Evolutionary conservation across 2,329 filamentous ascomycete species (phyloP), one percentile per base, ranked within the genome.

Genomic region (Ustulina deusta): DNA sequence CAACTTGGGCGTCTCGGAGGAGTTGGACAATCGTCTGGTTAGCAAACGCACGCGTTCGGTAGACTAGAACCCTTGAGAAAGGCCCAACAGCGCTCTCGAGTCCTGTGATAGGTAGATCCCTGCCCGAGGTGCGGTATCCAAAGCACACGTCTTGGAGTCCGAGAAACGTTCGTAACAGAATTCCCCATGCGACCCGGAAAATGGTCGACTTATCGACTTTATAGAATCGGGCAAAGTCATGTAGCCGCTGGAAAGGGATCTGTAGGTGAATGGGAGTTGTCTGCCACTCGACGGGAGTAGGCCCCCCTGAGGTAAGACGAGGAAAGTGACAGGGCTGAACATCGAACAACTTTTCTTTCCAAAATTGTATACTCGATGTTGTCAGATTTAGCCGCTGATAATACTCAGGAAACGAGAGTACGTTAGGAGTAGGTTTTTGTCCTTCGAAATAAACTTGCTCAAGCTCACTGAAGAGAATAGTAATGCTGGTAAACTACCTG

Each of bases 111-210:
- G 83, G 78, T 2, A 83, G 79, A 17, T 84, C 81, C 4, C 85
- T 79, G 0, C 83, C 84, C 0, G 78, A 75, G 2, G 83, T 80
- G 38, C 83, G 81, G 64, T 81, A 85, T 0, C 88, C 88, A 69
- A 90, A 90, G 42, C 84, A 82, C 7, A 89, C 83, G 11, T 83
- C 81, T 25, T 84, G 80, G 17, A 81, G 81, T 1, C 85, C 85
- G 2, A 86, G 82, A 70, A 87, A 89, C 1, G 83, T 81, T 1
- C 86, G 83, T 0, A 89, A 78, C 0, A 89, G 80, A 22, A 90
- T 78, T 0, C 83, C 86, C 88, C 88, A 90, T 0, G 87, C 87
- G n/a, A 88, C 81, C 27, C 86, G 83, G 3, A 90, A 79, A 3
- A 89, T 79, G 0, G 85, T 83, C 0, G 85, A 81, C 0, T 84